Evolutionary conservation across 148 eudicot genomes (phyloP), one percentile per base, ranked within the genome.

Genomic region (Rhododendron henanense): DNA sequence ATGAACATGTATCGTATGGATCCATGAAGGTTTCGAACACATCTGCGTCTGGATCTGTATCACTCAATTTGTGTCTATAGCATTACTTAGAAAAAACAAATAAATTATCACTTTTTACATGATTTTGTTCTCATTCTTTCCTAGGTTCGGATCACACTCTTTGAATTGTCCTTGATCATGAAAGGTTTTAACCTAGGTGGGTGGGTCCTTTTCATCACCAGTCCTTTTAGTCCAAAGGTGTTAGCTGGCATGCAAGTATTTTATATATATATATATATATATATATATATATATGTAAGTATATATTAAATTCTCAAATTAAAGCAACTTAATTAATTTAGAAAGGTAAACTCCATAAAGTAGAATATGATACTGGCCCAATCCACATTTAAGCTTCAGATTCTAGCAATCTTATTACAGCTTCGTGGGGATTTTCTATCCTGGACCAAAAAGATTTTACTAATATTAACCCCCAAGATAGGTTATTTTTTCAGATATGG

Each of bases 391-490:
- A 31, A 44, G 33, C 84, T 83, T 7, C 47, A 61, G 88, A 83
- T 87, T 78, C 85, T 78, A 15, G 78, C 47, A 55, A 83, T 87
- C 83, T 78, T 59, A 48, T 63, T 44, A 79, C 78, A 83, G 79
- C 77, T 83, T 87, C 74, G 35, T 59, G 37, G 88, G 88, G 82
- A 86, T 86, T 82, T 75, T 84, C 76, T 31, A 28, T 71, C 13
- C 7, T 71, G 39, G 76, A 71, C 76, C 39, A 28, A 71, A 39
- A 71, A 15, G 16, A 31, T 4, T 71, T 71, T 14, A 71, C 19
- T 11, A 71, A 31, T 31, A 71, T 71, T 71, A 31, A 71, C 76
- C 18, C 76, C 15, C 76, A 11, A 71, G 76, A 71, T 4, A 71
- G 76, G 39, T 71, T 19, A 31, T 28, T 71, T 31, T 31, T 71